Evolutionary conservation across 495 filamentous ascomycete genomes (phyloP), one percentile per base, ranked within the genome.

Genomic region (Sordaria brevicollis): DNA sequence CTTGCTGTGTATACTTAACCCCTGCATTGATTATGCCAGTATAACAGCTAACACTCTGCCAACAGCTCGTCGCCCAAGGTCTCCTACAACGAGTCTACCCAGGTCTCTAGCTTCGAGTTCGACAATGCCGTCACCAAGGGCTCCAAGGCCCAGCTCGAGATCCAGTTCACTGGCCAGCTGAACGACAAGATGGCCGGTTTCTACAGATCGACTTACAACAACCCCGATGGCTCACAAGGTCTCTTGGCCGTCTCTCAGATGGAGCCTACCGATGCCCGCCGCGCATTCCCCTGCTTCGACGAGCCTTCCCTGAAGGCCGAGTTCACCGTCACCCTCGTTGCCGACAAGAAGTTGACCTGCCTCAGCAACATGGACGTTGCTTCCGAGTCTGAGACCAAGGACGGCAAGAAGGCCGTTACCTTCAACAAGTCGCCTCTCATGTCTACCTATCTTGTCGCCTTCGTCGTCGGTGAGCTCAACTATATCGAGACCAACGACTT

Each of bases 181-280:
- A 92, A 92, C 80, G 89, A 93, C 80, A 90, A 90, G 78, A 91
- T 92, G 89, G 90, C 90, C 70, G 91, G 91, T 67, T 93, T 93
- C 84, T 93, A 93, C 80, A 85, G 91, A 21, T 92, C 91, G 17
- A 91, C 89, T 0, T 92, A 90, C 81, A 89, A 89, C 80, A 86
- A 84, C 73, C 74, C 81, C 41, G 85, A 90, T 73, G 91, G 91
- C 34, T 82, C 78, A 17, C 85, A 86, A 39, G 86, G 87, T 65
- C 85, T 89, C 73, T 75, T 93, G 77, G 90, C 90, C 37, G 92
- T 91, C 10, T 89, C 89, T n/a, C 91, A 93, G 83, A 91, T 93
- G 89, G 91, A 93, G 79, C 86, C 91, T 39, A 93, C 90, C 36
- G 91, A 92, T 79, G 91, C 90, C 37, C 81, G 90, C 71, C 85